These are phyloP conservation scores for Scedosporium boydii DNA, from an alignment of 2,329 filamentous ascomycete species.

Conservation along the genomic window DNA sequence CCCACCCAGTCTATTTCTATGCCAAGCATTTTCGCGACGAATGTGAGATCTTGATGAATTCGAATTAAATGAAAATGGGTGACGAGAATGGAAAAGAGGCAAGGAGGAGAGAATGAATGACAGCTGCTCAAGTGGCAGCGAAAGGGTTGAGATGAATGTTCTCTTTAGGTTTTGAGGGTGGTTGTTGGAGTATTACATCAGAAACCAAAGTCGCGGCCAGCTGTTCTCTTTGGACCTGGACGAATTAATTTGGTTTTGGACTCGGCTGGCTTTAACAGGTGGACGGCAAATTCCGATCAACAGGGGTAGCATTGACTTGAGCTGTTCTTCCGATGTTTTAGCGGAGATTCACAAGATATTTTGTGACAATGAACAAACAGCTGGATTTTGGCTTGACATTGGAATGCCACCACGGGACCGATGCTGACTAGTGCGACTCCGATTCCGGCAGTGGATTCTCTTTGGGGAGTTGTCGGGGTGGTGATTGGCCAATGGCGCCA, in stretches of 20 bases:
- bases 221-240: constrained; percentile 3
- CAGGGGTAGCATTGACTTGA: background rate
- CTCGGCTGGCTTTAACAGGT: background rate
- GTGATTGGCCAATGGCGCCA: background rate
- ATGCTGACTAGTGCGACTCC: background rate
- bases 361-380: no score
- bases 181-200: constrained; percentile 2
- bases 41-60: background rate
- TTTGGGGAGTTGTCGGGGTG: background rate
- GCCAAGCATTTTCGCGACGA: constrained; percentile 32
- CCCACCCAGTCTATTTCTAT: constrained; percentile 67
- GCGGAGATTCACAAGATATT: background rate
- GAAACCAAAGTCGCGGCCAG: constrained; percentile 5
- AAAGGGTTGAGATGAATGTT: constrained; percentile 5
- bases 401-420: background rate
- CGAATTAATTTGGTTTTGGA: background rate
- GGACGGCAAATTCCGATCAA: background rate
- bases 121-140: constrained; percentile 2
- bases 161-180: background rate
- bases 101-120: background rate
- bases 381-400: no score
- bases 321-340: background rate
- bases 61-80: background rate
- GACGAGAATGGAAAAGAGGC: background rate
- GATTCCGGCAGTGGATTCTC: background rate